Evolutionary conservation across 306 rosid genomes (phyloP).

Genomic region (Gleditsia sinensis): DNA sequence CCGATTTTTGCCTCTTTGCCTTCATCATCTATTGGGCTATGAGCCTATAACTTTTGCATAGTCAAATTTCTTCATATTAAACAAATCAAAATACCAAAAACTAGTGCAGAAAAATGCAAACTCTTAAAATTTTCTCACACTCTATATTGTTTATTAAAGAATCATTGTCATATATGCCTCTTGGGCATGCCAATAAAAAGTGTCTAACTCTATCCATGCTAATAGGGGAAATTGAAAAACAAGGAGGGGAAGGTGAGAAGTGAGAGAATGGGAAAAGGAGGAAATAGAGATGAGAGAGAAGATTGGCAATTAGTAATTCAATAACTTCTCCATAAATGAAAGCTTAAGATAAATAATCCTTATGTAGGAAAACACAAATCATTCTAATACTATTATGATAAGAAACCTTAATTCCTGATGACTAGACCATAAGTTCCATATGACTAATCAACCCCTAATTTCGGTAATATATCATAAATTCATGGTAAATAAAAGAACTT

Average conservation of each 20-base stretch:
- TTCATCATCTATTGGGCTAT: not conserved
- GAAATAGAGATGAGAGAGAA: constrained; percentile 1
- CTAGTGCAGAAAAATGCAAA: not conserved
- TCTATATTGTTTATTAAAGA: not conserved
- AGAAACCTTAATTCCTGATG: constrained; percentile 15
- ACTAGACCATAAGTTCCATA: constrained; percentile 9
- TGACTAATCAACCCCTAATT: not conserved
- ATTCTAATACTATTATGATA: constrained; percentile 14
- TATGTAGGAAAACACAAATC: not conserved
- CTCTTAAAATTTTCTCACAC: not conserved
- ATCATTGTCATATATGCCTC: not conserved
- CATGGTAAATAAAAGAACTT: not conserved
- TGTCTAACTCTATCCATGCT: not conserved
- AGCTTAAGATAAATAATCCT: constrained; percentile 3
- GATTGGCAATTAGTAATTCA: not conserved
- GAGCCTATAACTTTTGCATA: not conserved
- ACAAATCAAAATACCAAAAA: not conserved
- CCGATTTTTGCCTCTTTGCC: not conserved
- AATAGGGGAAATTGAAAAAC: not conserved
- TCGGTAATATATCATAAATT: constrained; percentile 2
- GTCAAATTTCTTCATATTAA: not conserved
- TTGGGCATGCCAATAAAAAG: not conserved
- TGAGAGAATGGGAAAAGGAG: constrained; percentile 2
- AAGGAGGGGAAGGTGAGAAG: constrained; percentile 6
- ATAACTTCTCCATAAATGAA: not conserved